phyloP scores from a whole-genome alignment of 345 rosid species.

The Citrus reticulata region DNA sequence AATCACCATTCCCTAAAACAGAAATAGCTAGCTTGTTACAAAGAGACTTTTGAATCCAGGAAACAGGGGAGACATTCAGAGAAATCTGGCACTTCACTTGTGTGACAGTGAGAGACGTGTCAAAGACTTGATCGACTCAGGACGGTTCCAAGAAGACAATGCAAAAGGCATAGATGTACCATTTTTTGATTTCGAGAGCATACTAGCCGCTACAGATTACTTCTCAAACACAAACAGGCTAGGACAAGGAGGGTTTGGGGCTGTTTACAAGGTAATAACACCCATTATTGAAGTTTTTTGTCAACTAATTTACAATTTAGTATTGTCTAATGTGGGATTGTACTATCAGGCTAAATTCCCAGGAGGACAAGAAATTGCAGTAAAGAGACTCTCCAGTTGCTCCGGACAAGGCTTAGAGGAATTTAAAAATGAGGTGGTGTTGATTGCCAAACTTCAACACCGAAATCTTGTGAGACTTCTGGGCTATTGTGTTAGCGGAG shows the following conservation, averaged over 20 bases:
- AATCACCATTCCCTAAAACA: not conserved
- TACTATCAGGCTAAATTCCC: conserved; percentile 41
- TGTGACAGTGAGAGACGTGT: conserved; percentile 46
- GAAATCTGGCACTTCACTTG: conserved; percentile 31
- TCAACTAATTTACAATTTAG: not conserved
- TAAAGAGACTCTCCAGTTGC: conserved; percentile 54
- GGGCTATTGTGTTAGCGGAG: conserved; percentile 56
- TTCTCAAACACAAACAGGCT: conserved; percentile 56
- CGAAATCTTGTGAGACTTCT: conserved; percentile 65
- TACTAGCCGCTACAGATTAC: conserved; percentile 55
- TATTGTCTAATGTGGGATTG: not conserved
- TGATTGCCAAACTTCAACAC: conserved; percentile 73
- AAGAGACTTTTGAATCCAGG: conserved; percentile 18
- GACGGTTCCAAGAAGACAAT: conserved; percentile 47
- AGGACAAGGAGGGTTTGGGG: conserved; percentile 60
- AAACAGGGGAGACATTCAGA: conserved; percentile 18
- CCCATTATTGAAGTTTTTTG: not conserved
- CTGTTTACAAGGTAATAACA: conserved; percentile 52
- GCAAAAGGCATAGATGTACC: conserved; percentile 47
- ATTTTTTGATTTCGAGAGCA: conserved; percentile 48
- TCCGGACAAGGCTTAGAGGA: conserved; percentile 63
- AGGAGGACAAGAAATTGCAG: conserved; percentile 51
- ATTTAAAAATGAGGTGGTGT: conserved; percentile 56
- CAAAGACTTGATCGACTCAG: conserved; percentile 46
- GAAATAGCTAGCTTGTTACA: not conserved